Base-by-base conservation (phyloP, 257 asterid species). In the Solanum corneliomulleri region DNA sequence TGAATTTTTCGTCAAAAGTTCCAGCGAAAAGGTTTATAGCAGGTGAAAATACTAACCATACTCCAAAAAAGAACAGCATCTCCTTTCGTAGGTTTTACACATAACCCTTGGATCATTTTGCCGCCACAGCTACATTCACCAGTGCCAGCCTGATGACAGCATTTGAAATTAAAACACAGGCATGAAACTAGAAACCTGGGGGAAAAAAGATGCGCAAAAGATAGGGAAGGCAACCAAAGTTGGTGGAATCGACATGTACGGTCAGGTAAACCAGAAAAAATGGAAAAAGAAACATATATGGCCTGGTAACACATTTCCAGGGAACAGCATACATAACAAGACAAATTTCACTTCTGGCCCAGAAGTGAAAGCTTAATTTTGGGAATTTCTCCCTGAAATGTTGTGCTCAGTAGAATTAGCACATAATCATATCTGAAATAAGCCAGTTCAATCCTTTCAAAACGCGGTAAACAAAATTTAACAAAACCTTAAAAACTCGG, bases 31-130 rank as follows among this genome's bases (percentile, higher is more conserved):
- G 39, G 64, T 78, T 58, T 60, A 35, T 76, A 62, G 11, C 14
- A 15, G 49, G 86, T 83, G 83, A 86, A 88, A 91, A 66, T 45
- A 90, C 95, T 78, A 87, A 95, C 98, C 98, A 94, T 95, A 94
- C 98, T 95, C 98, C 98, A 95, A 93, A 95, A 95, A 89, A 95
- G 98, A 84, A 95, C 92, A 83, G 98, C 98, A 87, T 93, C 97
- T 90, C 98, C 98, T 93, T 94, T 92, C 35, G 75, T 68, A 10
- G 98, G 98, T 88, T 95, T 95, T 86, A 95, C 95, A 84, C 95
- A 94, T 87, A 95, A 52, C 56, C 98, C 98, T 88, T 90, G 87
- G 64, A 90, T 92, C 94, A 74, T 89, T 89, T 93, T 93, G 47
- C 98, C 98, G 58, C 98, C 98, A 88, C 98, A 95, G 91, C 95